phyloP scores from a whole-genome alignment of 345 rosid genomes.

The Citropsis articulata region DNA sequence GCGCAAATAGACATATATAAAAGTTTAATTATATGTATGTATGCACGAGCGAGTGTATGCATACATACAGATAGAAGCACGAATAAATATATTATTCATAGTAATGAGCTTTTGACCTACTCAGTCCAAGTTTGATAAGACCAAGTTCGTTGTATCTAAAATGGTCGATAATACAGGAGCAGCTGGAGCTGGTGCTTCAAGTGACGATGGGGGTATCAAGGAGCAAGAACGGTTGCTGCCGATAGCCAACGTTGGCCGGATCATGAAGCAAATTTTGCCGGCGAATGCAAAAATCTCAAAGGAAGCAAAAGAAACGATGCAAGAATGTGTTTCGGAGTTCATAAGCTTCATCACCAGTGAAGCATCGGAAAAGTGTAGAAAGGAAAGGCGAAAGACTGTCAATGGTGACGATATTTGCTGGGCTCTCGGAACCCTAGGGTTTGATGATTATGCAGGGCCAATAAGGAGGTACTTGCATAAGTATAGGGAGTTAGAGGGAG shows the following conservation, averaged over 20 bases:
- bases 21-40: background rate
- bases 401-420: conserved; percentile 35
- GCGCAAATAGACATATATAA: background rate
- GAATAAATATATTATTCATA: background rate
- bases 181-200: conserved; percentile 14
- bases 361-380: conserved; percentile 34
- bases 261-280: conserved; percentile 36
- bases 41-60: background rate
- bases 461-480: conserved; percentile 26
- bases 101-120: conserved; percentile 9
- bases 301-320: conserved; percentile 40
- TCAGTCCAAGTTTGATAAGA: background rate
- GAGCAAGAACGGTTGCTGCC: conserved; percentile 34
- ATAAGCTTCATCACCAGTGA: conserved; percentile 34
- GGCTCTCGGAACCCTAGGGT: conserved; percentile 28
- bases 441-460: conserved; percentile 26
- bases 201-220: conserved; percentile 27
- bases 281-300: conserved; percentile 30
- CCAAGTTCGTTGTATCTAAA: conserved; percentile 1
- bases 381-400: conserved; percentile 34
- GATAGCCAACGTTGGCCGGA: conserved; percentile 39
- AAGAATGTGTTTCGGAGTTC: conserved; percentile 38
- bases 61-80: background rate
- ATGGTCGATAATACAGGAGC: conserved; percentile 27
- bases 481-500: conserved; percentile 32